Base-by-base conservation (phyloP, 495 filamentous ascomycete genomes). In the Stereocaulon alpinum region DNA sequence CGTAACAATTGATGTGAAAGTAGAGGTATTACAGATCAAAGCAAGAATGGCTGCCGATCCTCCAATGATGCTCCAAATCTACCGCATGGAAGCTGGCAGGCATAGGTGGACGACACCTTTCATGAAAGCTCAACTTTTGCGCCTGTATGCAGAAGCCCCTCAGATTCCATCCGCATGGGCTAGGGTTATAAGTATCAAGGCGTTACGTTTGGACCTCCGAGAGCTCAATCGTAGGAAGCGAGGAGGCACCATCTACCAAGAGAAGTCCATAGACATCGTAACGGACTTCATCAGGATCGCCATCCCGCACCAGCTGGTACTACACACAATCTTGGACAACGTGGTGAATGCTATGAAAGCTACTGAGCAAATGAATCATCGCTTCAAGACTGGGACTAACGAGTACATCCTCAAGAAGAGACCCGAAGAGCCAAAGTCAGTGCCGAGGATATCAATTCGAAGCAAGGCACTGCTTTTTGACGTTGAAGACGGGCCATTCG, bases 401-500 rank as follows among this genome's bases (percentile, higher is more conserved):
- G 91, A 96, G 56, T 91, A 96, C 69, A 82, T 91, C 9, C 79
- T 93, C 10, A 82, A 86, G 3, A 92, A 92, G 71, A 74, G 77
- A 20, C 87, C 93, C 0, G 88, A 96, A 70, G 83, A 77, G 9
- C 89, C 94, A 1, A 96, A 91, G 68, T 79, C 81, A 44, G 81
- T 97, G 5, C 94, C 93, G 7, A 89, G 85, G 66, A 72, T 97
- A 14, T 89, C 89, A 0, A 50, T 99, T 2, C 82, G 89, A 48
- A 86, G 84, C 52, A 90, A 86, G 68, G 87, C 84, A 0, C 69
- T 97, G 11, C 72, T 96, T 24, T 89, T 97, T 59, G 89, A 96
- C 61, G 74, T 99, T 50, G 93, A 99, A 71, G 93, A 99, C 70
- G 90, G 93, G 54, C 85, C 88, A 1, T 99, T 99, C 67, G 93